Conservation (phyloP, 176 grass and related monocot genomes). For the Phoenix roebelenii region DNA sequence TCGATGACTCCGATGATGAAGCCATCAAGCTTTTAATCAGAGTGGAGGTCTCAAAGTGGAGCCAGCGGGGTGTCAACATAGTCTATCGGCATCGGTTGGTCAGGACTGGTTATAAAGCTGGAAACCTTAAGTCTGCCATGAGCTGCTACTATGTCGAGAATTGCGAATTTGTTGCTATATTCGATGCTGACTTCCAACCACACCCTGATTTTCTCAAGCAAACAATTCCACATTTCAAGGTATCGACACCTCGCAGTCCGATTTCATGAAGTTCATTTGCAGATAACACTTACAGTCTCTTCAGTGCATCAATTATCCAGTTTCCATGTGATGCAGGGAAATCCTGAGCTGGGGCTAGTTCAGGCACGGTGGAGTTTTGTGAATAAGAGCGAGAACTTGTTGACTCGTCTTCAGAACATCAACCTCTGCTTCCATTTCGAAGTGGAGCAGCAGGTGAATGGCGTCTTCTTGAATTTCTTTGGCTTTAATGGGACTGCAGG, state of each 20-base stretch:
- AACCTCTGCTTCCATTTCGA: conserved; percentile 79
- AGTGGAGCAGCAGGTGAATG: conserved; percentile 81
- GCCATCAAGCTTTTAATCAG: conserved; percentile 47
- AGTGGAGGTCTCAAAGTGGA: conserved; percentile 61
- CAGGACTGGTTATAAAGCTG: conserved; percentile 70
- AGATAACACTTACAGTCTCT: no score
- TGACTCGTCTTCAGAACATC: conserved; percentile 74
- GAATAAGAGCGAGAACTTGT: conserved; percentile 61
- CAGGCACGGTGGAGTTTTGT: conserved; percentile 73
- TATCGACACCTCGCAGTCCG: neutral
- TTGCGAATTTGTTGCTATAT: conserved; percentile 75
- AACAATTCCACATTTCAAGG: conserved; percentile 74
- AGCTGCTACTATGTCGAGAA: conserved; percentile 66
- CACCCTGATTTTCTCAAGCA: conserved; percentile 63
- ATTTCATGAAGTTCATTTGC: neutral
- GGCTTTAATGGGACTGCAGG: conserved; percentile 78
- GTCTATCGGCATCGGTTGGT: conserved; percentile 58
- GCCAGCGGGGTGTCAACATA: conserved; percentile 50
- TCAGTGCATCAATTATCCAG: no score
- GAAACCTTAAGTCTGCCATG: conserved; percentile 79
- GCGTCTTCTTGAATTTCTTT: conserved; percentile 63
- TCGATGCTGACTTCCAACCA: conserved; percentile 80
- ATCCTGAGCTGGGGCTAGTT: conserved; percentile 62
- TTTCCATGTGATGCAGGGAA: conserved; percentile 34
- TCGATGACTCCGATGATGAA: conserved; percentile 66